Evolutionary conservation across 2,329 filamentous ascomycete genomes (phyloP), one percentile per base, ranked within the genome.

Genomic region (Epichloe glyceriae): DNA sequence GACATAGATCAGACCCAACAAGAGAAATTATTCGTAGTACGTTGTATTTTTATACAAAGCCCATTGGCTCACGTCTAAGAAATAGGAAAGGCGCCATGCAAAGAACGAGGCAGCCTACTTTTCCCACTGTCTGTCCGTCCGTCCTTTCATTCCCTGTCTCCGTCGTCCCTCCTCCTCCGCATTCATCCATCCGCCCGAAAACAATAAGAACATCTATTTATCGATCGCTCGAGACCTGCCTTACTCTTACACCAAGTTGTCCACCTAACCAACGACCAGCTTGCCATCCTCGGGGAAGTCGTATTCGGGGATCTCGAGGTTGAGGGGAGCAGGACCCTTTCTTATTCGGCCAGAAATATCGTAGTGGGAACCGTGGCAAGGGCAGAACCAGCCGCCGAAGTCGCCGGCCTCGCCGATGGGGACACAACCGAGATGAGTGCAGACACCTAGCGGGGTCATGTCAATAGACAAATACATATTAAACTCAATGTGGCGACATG

Each of bases 291-390:
- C 86, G 57, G 88, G 83, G 82, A 98, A 97, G 64, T 87, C 88
- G 78, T 96, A 95, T 64, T 73, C 70, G 59, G 91, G 93, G 60
- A 97, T 83, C 77, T 97, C 93, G 67, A 98, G 83, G 80, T 98
- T 98, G 66, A 98, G 82, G 59, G 93, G 93, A 55, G 93, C 93
- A 57, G 93, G 93, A 60, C 93, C 93, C 81, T 88, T 96, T 78
- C 93, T 85, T 80, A 95, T 88, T 73, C 93, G 89, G 70, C 93
- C 93, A 58, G 90, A 97, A 71, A 98, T 97, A 71, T 98, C 93
- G 82, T 98, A 98, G 80, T 98, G 93, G 62, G 90, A 96, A 72
- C 93, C 93, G 82, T 98, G 93, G 86, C 93, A 98, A 59, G 93
- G 93, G 79, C 93, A 98, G 86, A 98, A 98, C 93, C 93, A 98